Evolutionary conservation across 1,284 basidiomycete species (phyloP), one percentile per base, ranked within the genome.

Genomic region (Puccinia coronata): DNA sequence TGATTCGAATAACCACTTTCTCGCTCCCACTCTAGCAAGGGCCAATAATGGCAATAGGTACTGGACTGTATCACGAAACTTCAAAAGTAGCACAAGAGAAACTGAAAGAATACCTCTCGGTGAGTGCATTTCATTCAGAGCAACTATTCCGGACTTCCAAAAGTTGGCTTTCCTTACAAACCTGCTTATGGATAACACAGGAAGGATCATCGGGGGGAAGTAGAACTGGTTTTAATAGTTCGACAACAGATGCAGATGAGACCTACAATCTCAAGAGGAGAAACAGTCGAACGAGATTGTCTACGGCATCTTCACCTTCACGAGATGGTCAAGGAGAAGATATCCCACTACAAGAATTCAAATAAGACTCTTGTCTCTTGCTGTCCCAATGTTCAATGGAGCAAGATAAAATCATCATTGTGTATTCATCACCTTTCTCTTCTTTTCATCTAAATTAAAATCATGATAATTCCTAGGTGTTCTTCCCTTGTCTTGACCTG

Each of bases 11-110:
- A 25, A 57, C 36, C 20, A 18, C 8, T 43, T 31, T 25, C 43
- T 16, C n/a, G 3, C 73, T 82, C 83, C 81, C 82, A 9, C 83
- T 47, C 12, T 41, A 80, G 78, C 78, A 80, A 80, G 78, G 78
- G 47, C 67, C 69, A 61, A 63, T 72, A 16, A 23, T 80, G 12
- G 78, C 78, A 28, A 72, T 80, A 34, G 49, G 67, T 16, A 72
- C 47, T 51, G 78, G 78, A 14, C 36, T 80, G 16, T 80, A 80
- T 63, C 63, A 72, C 59, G 69, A 80, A 61, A 80, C 78, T 20
- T 51, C 67, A 12, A 59, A 63, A 63, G 78, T 72, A 31, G 69
- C 57, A 25, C 67, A 72, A 36, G 39, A 80, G 31, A 80, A 80
- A 80, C 65, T 80, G 8, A 71, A 59, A 34, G 78, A 80, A 51